A percentile compares a stretch with the other conserved stretches of the same genome.
Conservation (phyloP, 768 basidiomycete species). For the Lentinula aciculospora region DNA sequence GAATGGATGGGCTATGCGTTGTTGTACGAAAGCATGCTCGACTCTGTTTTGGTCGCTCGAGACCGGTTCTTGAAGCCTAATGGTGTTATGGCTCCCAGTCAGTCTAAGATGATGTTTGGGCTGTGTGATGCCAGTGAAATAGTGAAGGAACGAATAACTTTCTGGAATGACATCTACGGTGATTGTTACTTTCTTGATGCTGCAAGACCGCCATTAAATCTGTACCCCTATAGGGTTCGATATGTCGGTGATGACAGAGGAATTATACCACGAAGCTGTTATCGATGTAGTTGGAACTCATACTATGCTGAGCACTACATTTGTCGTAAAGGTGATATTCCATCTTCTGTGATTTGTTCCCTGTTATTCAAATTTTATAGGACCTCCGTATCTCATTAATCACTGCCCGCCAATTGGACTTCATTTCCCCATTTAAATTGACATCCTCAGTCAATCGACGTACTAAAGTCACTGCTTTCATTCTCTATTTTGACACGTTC, state of each 20-base stretch:
- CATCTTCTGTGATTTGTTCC: neutral
- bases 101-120: constrained; percentile 80
- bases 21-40: constrained; percentile 96
- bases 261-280: constrained; percentile 75
- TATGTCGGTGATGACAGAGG: constrained; percentile 72
- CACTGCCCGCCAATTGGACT: constrained; percentile 53
- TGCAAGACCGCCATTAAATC: neutral
- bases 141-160: constrained; percentile 75
- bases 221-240: constrained; percentile 64
- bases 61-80: constrained; percentile 74
- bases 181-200: constrained; percentile 13
- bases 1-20: constrained; percentile 98
- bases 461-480: constrained; percentile 69
- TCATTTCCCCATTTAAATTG: constrained; percentile 74
- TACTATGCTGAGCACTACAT: constrained; percentile 58
- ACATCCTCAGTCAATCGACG: constrained; percentile 53
- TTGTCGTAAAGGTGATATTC: constrained; percentile 55
- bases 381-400: constrained; percentile 1
- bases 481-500: constrained; percentile 95
- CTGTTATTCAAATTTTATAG: neutral
- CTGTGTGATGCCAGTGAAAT: constrained; percentile 75
- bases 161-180: constrained; percentile 94
- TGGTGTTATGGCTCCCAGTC: constrained; percentile 86
- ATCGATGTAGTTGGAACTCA: constrained; percentile 72
- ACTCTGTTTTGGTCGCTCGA: constrained; percentile 85